Percentiles rank a stretch among this genome's conserved stretches.
Evolutionary conservation across 1,284 basidiomycete genomes (phyloP).

Genomic region (Taiwanofungus camphoratus): DNA sequence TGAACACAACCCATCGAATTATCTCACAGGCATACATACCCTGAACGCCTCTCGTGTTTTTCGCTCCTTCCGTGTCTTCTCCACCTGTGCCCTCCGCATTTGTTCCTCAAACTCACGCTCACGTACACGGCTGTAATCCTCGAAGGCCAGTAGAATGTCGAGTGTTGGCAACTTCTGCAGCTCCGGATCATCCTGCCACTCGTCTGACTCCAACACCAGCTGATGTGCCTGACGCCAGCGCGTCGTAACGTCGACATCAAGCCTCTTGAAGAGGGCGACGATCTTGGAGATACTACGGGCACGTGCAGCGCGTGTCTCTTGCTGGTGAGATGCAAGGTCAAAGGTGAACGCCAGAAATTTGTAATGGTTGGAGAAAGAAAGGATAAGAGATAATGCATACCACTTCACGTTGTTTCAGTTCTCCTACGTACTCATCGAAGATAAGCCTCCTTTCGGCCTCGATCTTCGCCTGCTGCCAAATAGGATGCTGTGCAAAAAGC

Average conservation of each 20-base stretch:
- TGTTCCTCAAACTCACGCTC: constrained; percentile 88
- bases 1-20: too few species aligned
- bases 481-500: constrained; percentile 76
- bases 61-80: constrained; percentile 76
- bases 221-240: constrained; percentile 83
- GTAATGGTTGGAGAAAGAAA: neutral
- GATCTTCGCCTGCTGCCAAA: constrained; percentile 82
- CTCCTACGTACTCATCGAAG: constrained; percentile 85
- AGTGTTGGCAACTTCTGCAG: constrained; percentile 79
- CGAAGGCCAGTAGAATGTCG: constrained; percentile 87
- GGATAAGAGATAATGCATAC: constrained; percentile 36
- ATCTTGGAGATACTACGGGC: constrained; percentile 75
- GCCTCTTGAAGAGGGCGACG: constrained; percentile 70
- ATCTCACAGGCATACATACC: constrained; percentile 34
- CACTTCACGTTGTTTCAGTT: constrained; percentile 82
- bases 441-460: constrained; percentile 80
- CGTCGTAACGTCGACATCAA: constrained; percentile 84
- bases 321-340: constrained; percentile 35
- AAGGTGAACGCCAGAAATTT: constrained; percentile 3
- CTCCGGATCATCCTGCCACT: constrained; percentile 71
- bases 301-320: constrained; percentile 71
- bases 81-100: constrained; percentile 71
- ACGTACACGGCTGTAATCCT: constrained; percentile 83
- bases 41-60: constrained; percentile 88
- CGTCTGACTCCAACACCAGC: constrained; percentile 68